A percentile compares a stretch with the other conserved stretches of the same genome.
phyloP scores from a whole-genome alignment of 2,329 filamentous ascomycete species.

The Stemphylium vesicarium region DNA sequence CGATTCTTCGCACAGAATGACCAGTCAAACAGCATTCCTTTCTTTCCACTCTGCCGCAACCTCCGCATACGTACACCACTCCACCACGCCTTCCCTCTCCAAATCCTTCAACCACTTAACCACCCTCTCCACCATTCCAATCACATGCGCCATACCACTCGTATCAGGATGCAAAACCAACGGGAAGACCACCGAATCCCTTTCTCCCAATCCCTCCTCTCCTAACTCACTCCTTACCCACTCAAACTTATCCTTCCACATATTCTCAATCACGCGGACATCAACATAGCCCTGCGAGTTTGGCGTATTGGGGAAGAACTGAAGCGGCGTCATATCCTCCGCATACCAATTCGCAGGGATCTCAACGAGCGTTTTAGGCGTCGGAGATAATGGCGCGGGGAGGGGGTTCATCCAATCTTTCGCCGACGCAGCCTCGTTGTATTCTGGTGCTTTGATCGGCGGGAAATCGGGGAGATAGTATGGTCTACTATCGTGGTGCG shows the following conservation, averaged over 20 bases:
- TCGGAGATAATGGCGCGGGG: constrained; percentile 30
- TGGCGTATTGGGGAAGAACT: constrained; percentile 54
- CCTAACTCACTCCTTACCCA: constrained; percentile 55
- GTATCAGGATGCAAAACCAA: constrained; percentile 65
- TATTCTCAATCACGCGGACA: constrained; percentile 62
- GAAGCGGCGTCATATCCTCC: constrained; percentile 60
- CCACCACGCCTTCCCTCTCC: constrained; percentile 53
- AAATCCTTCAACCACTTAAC: constrained; percentile 58
- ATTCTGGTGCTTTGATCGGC: constrained; percentile 52
- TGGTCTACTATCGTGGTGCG: constrained; percentile 58
- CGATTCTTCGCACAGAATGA: no score
- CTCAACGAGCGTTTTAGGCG: constrained; percentile 50
- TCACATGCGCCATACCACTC: constrained; percentile 66
- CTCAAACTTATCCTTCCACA: constrained; percentile 67
- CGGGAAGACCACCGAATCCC: constrained; percentile 55
- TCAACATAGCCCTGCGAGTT: constrained; percentile 67
- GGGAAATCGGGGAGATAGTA: constrained; percentile 56
- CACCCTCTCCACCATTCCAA: constrained; percentile 63
- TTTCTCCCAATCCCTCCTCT: constrained; percentile 40
- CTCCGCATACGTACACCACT: constrained; percentile 54
- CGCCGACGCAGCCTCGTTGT: constrained; percentile 46
- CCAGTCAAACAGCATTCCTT: constrained; percentile 17
- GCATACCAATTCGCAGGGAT: constrained; percentile 60
- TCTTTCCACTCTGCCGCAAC: constrained; percentile 52
- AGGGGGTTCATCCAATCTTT: constrained; percentile 56